Conservation (phyloP, 805 yeast genomes). For the Saturnispora saitoi region DNA sequence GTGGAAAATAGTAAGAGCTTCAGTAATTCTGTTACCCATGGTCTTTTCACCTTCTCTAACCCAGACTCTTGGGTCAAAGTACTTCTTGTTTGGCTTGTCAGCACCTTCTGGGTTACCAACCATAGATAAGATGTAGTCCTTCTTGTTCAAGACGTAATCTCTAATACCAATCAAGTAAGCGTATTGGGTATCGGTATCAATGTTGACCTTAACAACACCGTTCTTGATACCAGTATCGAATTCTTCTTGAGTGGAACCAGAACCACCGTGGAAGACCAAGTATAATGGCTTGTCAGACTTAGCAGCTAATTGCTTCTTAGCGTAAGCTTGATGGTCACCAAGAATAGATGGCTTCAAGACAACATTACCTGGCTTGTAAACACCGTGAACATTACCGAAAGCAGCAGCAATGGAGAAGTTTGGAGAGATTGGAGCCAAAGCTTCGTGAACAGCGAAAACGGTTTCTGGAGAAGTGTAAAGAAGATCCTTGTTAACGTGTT, state of each 20-base stretch:
- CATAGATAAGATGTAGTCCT: slow-evolving; percentile 81
- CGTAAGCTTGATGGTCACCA: slow-evolving; percentile 92
- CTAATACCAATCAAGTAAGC: slow-evolving; percentile 97
- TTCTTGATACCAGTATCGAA: slow-evolving; percentile 81
- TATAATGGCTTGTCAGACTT: slow-evolving; percentile 61
- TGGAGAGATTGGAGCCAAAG: slow-evolving; percentile 84
- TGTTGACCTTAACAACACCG: slow-evolving; percentile 98
- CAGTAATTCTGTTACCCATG: slow-evolving; percentile 77
- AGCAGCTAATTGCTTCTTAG: slow-evolving; percentile 56
- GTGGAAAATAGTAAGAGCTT: slow-evolving; percentile 83
- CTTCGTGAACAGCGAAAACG: slow-evolving; percentile 84
- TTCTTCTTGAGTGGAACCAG: slow-evolving; percentile 91
- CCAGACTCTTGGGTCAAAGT: slow-evolving; percentile 99
- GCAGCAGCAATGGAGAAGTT: slow-evolving; percentile 99
- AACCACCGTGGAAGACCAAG: slow-evolving; percentile 99
- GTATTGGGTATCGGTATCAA: slow-evolving; percentile 98
- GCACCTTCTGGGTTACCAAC: slow-evolving; percentile 99
- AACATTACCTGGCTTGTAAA: slow-evolving; percentile 98
- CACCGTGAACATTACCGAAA: slow-evolving; percentile 99
- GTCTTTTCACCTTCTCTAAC: slow-evolving; percentile 99
- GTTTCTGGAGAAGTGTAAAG: slow-evolving; percentile 95
- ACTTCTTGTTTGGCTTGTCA: slow-evolving; percentile 99
- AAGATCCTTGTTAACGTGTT: slow-evolving; percentile 75
- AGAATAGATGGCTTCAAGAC: slow-evolving; percentile 84
- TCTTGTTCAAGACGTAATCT: slow-evolving; percentile 91